Evolutionary conservation across 768 basidiomycete genomes (phyloP), one percentile per base, ranked within the genome.

Genomic region (Lactifluus piperatus): DNA sequence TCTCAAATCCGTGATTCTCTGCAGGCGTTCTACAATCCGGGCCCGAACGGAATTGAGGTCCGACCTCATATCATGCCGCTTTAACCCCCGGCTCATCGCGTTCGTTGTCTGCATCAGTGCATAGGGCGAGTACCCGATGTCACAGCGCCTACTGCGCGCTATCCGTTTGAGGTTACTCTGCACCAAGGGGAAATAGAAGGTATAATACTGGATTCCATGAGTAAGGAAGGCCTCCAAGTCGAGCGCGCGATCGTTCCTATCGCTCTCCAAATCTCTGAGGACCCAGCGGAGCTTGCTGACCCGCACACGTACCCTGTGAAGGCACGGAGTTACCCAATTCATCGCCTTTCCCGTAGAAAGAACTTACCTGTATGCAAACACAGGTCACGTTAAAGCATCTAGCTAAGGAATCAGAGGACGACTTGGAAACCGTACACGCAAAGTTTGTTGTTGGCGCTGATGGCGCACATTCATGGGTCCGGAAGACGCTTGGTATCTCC

Each of bases 381-480:
- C 45, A 82, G 80, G 76, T 81, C 0, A 71, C 74, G 0, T 65
- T 85, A 34, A 74, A 77, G 51, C 75, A 76, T 54, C 51, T 79
- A 2, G 73, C 74, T 10, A 62, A 60, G 29, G 56, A 64, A 16
- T 73, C 76, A 14, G 68, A 72, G 46, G 58, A 72, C 41, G 67
- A 74, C 30, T 76, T 72, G 3, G 87, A 89, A 67, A 71, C 79
- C 8, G 82, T 90, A 1, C 72, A 74, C 57, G 86, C 88, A 0
- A 88, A 85, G 69, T 92, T 82, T 66, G 83, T 91, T 2, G 73
- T 92, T 30, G 90, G 90, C 1, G 77, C 83, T 22, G 90, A 92
- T 68, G 88, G 87, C 5, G 88, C 88, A 0, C 88, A 90, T 71
- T 90, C 87, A 11, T 91, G 88, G 87, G 86, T 91, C 24, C 79